Conservation (phyloP, 331 rosid genomes). For the Malus hybrid region DNA sequence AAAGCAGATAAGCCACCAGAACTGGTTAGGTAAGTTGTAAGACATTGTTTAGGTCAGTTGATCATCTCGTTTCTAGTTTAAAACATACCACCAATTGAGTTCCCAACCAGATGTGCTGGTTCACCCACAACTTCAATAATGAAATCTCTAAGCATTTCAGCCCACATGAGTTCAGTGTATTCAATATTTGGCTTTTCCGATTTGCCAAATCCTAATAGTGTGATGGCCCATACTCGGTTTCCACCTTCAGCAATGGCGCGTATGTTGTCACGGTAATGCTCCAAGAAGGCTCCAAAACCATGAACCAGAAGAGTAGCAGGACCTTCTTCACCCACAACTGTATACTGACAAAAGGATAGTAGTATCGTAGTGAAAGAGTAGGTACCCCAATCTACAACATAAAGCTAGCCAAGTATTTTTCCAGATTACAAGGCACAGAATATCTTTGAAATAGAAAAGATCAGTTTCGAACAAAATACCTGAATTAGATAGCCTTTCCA, state of each 20-base stretch:
- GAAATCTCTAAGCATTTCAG: conserved; percentile 79
- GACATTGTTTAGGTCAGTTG: background rate
- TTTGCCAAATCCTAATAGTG: conserved; percentile 76
- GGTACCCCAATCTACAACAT: background rate
- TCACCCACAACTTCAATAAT: conserved; percentile 72
- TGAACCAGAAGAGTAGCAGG: conserved; percentile 82
- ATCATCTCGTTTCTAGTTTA: background rate
- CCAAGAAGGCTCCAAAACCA: conserved; percentile 89
- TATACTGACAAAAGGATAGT: conserved; percentile 45
- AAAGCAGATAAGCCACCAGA: background rate
- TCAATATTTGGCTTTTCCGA: conserved; percentile 88
- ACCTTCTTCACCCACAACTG: conserved; percentile 66
- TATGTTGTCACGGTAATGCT: conserved; percentile 76
- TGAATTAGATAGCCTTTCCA: conserved; percentile 80
- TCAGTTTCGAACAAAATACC: conserved; percentile 29
- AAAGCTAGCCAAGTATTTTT: background rate
- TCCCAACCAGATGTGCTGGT: conserved; percentile 85
- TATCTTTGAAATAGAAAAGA: background rate
- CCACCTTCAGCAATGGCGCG: conserved; percentile 46
- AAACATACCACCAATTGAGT: conserved; percentile 78
- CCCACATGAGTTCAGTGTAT: conserved; percentile 81
- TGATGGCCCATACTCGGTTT: conserved; percentile 76
- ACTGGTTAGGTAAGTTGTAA: background rate
- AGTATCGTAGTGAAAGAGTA: conserved; percentile 13
- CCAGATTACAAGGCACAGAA: background rate